Conservation (phyloP, 2,329 filamentous ascomycete species). For the Monilinia laxa region DNA sequence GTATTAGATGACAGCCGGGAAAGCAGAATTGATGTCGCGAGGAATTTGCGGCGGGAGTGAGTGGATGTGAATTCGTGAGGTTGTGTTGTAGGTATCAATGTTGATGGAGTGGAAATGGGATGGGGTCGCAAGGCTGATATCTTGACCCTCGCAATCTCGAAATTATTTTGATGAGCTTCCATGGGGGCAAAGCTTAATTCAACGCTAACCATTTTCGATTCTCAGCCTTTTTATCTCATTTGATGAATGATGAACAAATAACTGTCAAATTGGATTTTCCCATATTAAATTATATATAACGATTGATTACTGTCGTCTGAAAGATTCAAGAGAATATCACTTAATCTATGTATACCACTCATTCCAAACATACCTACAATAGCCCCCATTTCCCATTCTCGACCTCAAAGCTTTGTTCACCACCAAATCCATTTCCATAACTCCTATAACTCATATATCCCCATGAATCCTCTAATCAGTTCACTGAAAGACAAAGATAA, state of each 20-base stretch:
- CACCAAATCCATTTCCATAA: slow-evolving; percentile 28
- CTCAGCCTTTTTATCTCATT: slow-evolving; percentile 4
- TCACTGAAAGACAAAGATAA: slow-evolving; percentile 74
- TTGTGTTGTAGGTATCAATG: not conserved
- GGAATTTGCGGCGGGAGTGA: not conserved
- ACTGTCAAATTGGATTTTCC: not conserved
- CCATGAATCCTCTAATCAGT: not conserved
- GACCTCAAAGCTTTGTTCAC: not conserved
- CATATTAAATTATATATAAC: not conserved
- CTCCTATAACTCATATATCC: slow-evolving; percentile 8
- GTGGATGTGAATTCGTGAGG: not conserved
- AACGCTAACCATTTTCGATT: slow-evolving; percentile 6
- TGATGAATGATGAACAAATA: not conserved
- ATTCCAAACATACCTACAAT: slow-evolving; percentile 7
- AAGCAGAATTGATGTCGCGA: not conserved
- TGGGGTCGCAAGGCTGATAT: slow-evolving; percentile 17
- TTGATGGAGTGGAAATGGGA: not conserved
- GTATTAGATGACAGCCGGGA: slow-evolving; percentile 1
- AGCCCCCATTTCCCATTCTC: not conserved
- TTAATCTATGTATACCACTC: slow-evolving; percentile 8
- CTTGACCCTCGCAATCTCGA: slow-evolving; percentile 9
- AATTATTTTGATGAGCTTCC: slow-evolving; percentile 15
- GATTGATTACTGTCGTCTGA: not conserved
- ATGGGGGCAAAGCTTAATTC: slow-evolving; percentile 8
- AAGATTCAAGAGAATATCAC: slow-evolving; percentile 2